Conservation (phyloP, 2,329 filamentous ascomycete genomes). For the Periconia digitata region DNA sequence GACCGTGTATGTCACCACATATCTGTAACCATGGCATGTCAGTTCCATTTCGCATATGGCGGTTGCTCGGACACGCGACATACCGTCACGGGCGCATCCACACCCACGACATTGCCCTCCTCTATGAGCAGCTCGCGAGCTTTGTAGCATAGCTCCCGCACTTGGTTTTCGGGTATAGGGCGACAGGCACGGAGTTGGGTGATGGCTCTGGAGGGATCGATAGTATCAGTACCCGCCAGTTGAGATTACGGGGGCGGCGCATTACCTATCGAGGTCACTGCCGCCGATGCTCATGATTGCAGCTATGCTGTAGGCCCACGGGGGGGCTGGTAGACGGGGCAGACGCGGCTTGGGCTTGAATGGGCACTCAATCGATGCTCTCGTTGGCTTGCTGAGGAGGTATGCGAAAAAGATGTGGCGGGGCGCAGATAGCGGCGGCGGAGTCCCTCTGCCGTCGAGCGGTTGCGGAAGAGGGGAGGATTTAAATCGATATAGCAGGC, state of each 20-base stretch:
- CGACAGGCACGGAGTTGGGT: conserved; percentile 93
- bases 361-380: conserved; percentile 2
- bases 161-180: conserved; percentile 92
- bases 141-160: conserved; percentile 96
- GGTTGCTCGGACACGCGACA: conserved; percentile 18
- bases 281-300: conserved; percentile 55
- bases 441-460: no score
- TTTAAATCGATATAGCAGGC: no score
- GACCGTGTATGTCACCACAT: conserved; percentile 75
- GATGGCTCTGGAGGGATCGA: conserved; percentile 71
- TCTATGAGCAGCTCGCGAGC: conserved; percentile 94
- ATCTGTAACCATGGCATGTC: conserved; percentile 2
- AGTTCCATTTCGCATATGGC: background rate
- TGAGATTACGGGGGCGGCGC: conserved; percentile 11
- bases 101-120: conserved; percentile 94
- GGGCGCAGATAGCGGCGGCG: conserved; percentile 7
- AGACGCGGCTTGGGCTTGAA: background rate
- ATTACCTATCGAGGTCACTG: conserved; percentile 91
- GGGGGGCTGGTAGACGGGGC: conserved; percentile 1
- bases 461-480: background rate
- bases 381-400: background rate
- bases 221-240: conserved; percentile 14
- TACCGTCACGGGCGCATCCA: conserved; percentile 92
- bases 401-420: conserved; percentile 4
- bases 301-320: conserved; percentile 19